A percentile compares a stretch with the other conserved stretches of the same genome.
phyloP scores from a whole-genome alignment of 1,139 yeast genomes.

The Geotrichum phurueaensis region DNA sequence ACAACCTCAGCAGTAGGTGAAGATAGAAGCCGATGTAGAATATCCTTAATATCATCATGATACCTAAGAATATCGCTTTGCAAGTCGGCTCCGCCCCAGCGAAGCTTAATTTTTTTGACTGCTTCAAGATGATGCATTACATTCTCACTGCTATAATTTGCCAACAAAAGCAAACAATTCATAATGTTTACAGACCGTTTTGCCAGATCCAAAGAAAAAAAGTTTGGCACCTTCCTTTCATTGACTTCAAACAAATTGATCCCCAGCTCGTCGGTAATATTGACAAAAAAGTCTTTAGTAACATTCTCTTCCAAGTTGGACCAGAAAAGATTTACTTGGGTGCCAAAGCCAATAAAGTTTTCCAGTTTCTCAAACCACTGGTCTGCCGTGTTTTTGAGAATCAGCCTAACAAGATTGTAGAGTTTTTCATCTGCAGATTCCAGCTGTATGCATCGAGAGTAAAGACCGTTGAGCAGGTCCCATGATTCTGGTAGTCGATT shows the following conservation, averaged over 20 bases:
- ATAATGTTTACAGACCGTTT: constrained; percentile 13
- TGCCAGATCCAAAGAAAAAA: constrained; percentile 13
- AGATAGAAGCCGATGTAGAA: neutral
- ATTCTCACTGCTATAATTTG: constrained; percentile 11
- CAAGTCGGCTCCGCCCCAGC: constrained; percentile 7
- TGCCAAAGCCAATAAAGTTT: constrained; percentile 24
- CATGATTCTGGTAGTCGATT: constrained; percentile 26
- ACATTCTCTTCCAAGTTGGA: constrained; percentile 7
- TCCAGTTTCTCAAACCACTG: constrained; percentile 27
- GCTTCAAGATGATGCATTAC: constrained; percentile 13
- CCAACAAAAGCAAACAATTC: constrained; percentile 16
- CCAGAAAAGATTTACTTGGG: constrained; percentile 7
- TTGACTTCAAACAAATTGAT: constrained; percentile 14
- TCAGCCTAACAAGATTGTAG: constrained; percentile 21
- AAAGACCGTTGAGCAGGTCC: constrained; percentile 28
- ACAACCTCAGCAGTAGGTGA: neutral
- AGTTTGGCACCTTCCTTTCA: constrained; percentile 15
- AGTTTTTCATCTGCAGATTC: constrained; percentile 22
- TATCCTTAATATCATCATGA: neutral
- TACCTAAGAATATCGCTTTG: neutral
- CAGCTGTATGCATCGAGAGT: constrained; percentile 22
- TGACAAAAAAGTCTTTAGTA: constrained; percentile 12
- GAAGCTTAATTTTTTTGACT: constrained; percentile 7
- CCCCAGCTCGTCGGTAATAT: constrained; percentile 2
- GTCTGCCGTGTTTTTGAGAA: constrained; percentile 22